Base-by-base conservation (phyloP, 1,284 basidiomycete genomes). In the Lignosus rhinocerotis region DNA sequence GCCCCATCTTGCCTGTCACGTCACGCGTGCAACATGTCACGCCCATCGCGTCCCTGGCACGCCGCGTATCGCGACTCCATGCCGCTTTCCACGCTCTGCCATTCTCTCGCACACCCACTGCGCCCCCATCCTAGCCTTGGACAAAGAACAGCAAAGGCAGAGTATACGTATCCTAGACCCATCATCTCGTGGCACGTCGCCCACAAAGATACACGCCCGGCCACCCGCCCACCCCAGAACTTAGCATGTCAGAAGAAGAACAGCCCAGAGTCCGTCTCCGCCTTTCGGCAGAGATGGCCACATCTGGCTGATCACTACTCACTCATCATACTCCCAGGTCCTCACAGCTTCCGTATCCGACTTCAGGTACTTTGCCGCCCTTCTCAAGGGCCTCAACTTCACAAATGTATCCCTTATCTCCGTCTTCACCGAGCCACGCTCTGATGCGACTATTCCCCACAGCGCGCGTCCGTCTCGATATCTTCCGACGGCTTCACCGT, bases 391-490 rank as follows among this genome's bases (percentile, higher is more conserved):
- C 31, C 85, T 95, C 47, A 88, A 84, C 67, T 88, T 94, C 69
- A 78, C 79, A 42, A 88, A 89, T 69, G 92, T 93, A 72, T 73
- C 58, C 63, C 46, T 17, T 19, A 19, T 51, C 38, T 60, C 46
- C 53, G 46, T 57, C 63, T 58, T 44, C 25, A 33, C 36, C 21
- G 49, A 47, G 52, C 58, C 33, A 30, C 56, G 49, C 44, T 53
- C 60, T 55, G 60, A 34, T 41, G 53, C 17, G 34, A 46, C 64
- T 46, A 57, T 33, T 32, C 47, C 50, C 42, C 33, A 32, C 61
- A 95, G 92, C 85, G 87, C 65, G 94, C 92, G n/a, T 88, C 85
- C 1, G 78, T 96, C 52, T 86, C 83, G 8, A 80, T 94, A 12
- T 83, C 85, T 19, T 76, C 81, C 41, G 78, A 80, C 33, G 94